phyloP scores from a whole-genome alignment of 2,329 filamentous ascomycete species.

The Emmonsia crescens region DNA sequence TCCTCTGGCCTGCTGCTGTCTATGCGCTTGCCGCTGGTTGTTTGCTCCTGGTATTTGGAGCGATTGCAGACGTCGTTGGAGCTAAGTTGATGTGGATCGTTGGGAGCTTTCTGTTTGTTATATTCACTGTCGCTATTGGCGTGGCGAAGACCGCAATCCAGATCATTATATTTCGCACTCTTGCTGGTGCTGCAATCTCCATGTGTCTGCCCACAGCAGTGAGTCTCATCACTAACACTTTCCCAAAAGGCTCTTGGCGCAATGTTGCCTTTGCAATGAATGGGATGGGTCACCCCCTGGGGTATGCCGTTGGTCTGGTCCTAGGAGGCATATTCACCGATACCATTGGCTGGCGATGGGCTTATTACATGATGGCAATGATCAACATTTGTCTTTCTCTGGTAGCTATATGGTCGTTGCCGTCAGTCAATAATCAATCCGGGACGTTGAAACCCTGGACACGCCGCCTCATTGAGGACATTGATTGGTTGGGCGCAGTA shows the following conservation, averaged over 20 bases:
- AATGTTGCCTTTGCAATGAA: slow-evolving; percentile 39
- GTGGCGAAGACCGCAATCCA: slow-evolving; percentile 24
- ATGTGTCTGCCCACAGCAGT: slow-evolving; percentile 37
- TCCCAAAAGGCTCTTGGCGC: slow-evolving; percentile 31
- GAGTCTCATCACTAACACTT: slow-evolving; percentile 35
- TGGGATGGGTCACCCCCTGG: slow-evolving; percentile 37
- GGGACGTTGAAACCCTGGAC: slow-evolving; percentile 14
- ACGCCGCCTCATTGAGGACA: slow-evolving; percentile 27
- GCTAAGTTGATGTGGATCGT: slow-evolving; percentile 33
- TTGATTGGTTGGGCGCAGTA: slow-evolving; percentile 41
- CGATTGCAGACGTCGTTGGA: slow-evolving; percentile 39
- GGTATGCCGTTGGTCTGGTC: slow-evolving; percentile 36
- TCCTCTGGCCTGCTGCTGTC: slow-evolving; percentile 18
- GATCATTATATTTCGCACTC: slow-evolving; percentile 35
- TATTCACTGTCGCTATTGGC: slow-evolving; percentile 31
- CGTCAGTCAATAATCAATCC: slow-evolving; percentile 17
- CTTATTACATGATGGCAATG: slow-evolving; percentile 36
- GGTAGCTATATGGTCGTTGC: slow-evolving; percentile 30
- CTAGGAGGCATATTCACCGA: slow-evolving; percentile 37
- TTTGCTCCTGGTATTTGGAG: slow-evolving; percentile 35
- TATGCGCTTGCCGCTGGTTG: slow-evolving; percentile 34
- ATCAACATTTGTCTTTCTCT: slow-evolving; percentile 29
- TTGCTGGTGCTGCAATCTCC: slow-evolving; percentile 32
- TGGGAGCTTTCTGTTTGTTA: slow-evolving; percentile 31
- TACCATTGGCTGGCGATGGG: slow-evolving; percentile 24